Evolutionary conservation across 768 basidiomycete genomes (phyloP), one percentile per base, ranked within the genome.

Genomic region (Tricholoma furcatifolium): DNA sequence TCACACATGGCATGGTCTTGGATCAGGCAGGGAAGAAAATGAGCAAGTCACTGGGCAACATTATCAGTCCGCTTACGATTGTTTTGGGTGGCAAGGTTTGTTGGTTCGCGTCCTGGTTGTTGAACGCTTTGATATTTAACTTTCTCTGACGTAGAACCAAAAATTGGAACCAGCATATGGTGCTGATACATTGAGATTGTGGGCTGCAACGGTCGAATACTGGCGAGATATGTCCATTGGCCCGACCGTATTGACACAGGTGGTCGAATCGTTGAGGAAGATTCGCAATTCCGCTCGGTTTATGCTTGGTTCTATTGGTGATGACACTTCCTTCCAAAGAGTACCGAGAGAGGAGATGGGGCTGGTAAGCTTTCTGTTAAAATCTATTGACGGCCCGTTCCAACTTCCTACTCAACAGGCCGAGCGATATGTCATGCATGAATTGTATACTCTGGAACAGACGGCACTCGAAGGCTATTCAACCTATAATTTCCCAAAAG

Each of bases 1-100:
- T 99, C 58, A 98, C 96, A 1, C 96, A 99, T 65, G 97, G 96
- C 0, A 96, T 99, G 85, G 91, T 97, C 4, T 80, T 98, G 5
- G 97, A 98, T 61, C 84, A 92, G 64, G 70, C 79, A 11, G 94
- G 93, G 2, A 85, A 86, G 73, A 93, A 93, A 72, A 99, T 99
- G 96, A 98, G 95, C 81, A 99, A 99, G 74, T 93, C 91, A 1
- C 67, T 91, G 8, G 96, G 96, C 0, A 99, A 99, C 62, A 85
- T 97, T 21, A 68, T 95, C 44, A 91, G 87, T 61, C 96, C 96
- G 0, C 72, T 90, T 74, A 82, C 81, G 0, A 75, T 98, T 52
- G 82, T 97, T 23, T 65, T 84, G 52, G 96, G 93, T 18, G 87
- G 87, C 17, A 69, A 79, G 71, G 93, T 94, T 57, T 11, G 79